These are phyloP conservation scores for Gossypium gossypioides DNA, from an alignment of 441 rosid species.

Conservation along the genomic window DNA sequence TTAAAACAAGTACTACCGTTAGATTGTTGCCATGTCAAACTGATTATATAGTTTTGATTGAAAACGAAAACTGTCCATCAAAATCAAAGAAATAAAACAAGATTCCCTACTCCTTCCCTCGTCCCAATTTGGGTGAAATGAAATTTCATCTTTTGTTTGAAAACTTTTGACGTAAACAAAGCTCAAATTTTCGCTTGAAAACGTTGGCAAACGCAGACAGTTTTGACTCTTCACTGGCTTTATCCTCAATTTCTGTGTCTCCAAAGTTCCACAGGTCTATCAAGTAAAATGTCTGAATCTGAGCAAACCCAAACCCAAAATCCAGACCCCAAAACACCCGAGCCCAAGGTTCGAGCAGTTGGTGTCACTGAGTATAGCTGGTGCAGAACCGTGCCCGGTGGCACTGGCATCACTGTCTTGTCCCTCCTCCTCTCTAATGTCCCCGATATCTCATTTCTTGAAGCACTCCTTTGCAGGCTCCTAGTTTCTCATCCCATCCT, in stretches of 20 bases:
- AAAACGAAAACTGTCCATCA: no score
- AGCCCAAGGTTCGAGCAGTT: constrained; percentile 34
- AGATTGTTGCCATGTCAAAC: no score
- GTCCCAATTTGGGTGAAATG: neutral
- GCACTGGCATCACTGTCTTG: constrained; percentile 80
- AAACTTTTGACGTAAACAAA: no score
- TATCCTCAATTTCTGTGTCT: neutral
- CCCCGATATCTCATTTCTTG: constrained; percentile 35
- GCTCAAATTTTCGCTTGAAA: no score
- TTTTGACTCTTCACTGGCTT: neutral
- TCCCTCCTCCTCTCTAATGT: constrained; percentile 46
- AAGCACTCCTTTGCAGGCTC: constrained; percentile 40
- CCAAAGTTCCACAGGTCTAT: neutral
- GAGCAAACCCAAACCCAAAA: constrained; percentile 15
- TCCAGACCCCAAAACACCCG: constrained; percentile 9
- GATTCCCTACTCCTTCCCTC: no score
- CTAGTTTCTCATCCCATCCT: constrained; percentile 56
- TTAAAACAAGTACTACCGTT: no score
- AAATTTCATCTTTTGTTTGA: no score
- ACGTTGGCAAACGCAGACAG: neutral
- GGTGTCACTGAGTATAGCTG: constrained; percentile 76
- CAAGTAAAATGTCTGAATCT: constrained; percentile 1
- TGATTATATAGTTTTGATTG: no score
- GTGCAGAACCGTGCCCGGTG: constrained; percentile 70
- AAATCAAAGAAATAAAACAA: no score